Base-by-base conservation (phyloP, 305 asterid species). In the Solanum hybrid region DNA sequence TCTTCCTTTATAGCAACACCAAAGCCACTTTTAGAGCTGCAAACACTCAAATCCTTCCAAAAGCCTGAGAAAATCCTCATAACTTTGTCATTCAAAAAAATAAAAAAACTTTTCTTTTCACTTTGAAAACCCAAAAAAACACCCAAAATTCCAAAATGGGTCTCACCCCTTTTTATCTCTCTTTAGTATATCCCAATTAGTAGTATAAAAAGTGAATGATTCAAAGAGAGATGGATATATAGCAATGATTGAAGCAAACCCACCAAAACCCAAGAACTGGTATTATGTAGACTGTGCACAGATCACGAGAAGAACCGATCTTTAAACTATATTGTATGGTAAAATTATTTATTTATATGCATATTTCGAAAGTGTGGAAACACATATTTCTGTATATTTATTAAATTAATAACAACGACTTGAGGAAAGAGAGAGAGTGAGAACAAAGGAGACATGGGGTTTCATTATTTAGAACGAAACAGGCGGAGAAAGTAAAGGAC, bases 401-500 rank as follows among this genome's bases (percentile, higher is more conserved):
- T 22, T 20, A 61, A 51, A 16, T 51, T 75, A 75, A 24, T 71
- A 71, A 75, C 39, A 75, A 18, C 37, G 22, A 64, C 79, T 64
- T 31, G 83, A 87, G 88, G 87, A 20, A 88, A 67, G 90, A 90
- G 76, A 89, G 40, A 89, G 88, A 24, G 78, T 24, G 88, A 40
- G 71, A 46, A 81, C 36, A 83, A 42, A 5, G 42, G 81, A 40
- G 86, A 87, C 64, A 88, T 67, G 87, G 40, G 67, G 42, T 42
- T 37, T 29, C 89, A 89, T 92, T 92, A 90, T 89, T 89, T 90
- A 67, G 75, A 82, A 93, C 92, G 92, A 92, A 89, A 91, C 40
- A 90, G 89, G 91, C 93, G 96, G 95, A 93, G 92, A 91, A 90
- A 93, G 93, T 92, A 90, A 90, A 91, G 91, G 92, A 86, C 86